These are phyloP conservation scores for Nicotiana attenuata DNA, from an alignment of 257 asterid species.

Conservation along the genomic window DNA sequence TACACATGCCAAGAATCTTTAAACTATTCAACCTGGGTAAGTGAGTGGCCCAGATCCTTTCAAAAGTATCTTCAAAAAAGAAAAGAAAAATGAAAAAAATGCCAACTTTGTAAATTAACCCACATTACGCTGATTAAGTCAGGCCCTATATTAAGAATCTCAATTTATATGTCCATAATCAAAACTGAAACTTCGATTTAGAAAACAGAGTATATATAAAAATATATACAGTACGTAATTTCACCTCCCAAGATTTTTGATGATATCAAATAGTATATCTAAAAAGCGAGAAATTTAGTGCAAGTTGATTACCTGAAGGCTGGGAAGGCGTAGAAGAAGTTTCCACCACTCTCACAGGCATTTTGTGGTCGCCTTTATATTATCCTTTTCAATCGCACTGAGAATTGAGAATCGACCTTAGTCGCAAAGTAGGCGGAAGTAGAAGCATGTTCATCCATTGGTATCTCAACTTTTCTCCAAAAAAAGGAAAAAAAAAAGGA, in stretches of 20 bases:
- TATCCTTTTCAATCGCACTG: background rate
- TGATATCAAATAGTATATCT: background rate
- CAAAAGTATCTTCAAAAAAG: background rate
- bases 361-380: background rate
- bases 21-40: background rate
- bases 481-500: too few relatives aligned
- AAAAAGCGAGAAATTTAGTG: background rate
- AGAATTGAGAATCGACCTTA: background rate
- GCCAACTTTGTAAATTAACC: background rate
- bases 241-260: too few relatives aligned
- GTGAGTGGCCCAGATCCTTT: background rate
- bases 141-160: background rate
- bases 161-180: background rate
- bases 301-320: conserved; percentile 16
- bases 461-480: background rate
- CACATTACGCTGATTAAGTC: background rate
- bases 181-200: background rate
- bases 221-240: background rate
- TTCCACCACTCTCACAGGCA: conserved; percentile 29
- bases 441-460: background rate
- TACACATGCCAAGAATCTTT: background rate
- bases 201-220: background rate
- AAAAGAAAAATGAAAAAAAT: background rate
- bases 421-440: background rate
- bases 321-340: conserved; percentile 20